Evolutionary conservation across 2,329 filamentous ascomycete species (phyloP).

Genomic region (Helotiales sp.): DNA sequence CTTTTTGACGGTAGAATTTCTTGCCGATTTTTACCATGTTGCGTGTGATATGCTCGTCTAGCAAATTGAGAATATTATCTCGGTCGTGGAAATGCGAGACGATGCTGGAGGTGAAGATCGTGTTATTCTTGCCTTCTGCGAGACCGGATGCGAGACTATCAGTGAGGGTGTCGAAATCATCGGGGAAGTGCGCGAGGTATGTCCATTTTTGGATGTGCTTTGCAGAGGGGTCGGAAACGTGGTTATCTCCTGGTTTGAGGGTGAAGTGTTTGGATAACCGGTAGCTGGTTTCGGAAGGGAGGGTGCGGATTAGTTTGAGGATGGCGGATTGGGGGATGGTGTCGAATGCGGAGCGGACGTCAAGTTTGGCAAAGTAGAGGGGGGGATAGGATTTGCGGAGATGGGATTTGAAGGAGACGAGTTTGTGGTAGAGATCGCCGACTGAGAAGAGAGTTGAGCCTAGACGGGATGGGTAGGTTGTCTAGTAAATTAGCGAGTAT

Average conservation of each 20-base stretch:
- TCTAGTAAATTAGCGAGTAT: slow-evolving; percentile 42
- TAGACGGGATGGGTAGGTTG: slow-evolving; percentile 61
- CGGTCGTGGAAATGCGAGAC: slow-evolving; percentile 62
- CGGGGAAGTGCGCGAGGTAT: slow-evolving; percentile 37
- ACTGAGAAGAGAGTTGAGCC: slow-evolving; percentile 83
- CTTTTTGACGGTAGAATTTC: slow-evolving; percentile 84
- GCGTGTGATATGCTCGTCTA: slow-evolving; percentile 78
- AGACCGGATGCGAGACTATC: slow-evolving; percentile 37
- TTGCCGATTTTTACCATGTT: slow-evolving; percentile 91
- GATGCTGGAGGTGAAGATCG: slow-evolving; percentile 77
- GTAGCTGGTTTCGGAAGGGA: slow-evolving; percentile 66
- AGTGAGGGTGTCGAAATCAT: slow-evolving; percentile 41
- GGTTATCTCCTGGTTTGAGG: slow-evolving; percentile 56
- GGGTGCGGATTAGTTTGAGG: slow-evolving; percentile 66
- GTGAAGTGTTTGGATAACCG: slow-evolving; percentile 76
- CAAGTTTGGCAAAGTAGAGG: slow-evolving; percentile 89
- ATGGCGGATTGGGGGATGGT: slow-evolving; percentile 86
- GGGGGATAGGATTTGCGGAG: slow-evolving; percentile 48
- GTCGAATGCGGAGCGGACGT: slow-evolving; percentile 92
- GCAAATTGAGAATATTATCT: slow-evolving; percentile 67
- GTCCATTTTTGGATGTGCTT: slow-evolving; percentile 41
- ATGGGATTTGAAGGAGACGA: slow-evolving; percentile 70
- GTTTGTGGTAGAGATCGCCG: slow-evolving; percentile 74
- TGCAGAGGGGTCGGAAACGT: slow-evolving; percentile 12
- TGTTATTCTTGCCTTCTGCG: slow-evolving; percentile 55